These are phyloP conservation scores for Caloboletus inedulis DNA, from an alignment of 1,284 basidiomycete species.

Conservation along the genomic window DNA sequence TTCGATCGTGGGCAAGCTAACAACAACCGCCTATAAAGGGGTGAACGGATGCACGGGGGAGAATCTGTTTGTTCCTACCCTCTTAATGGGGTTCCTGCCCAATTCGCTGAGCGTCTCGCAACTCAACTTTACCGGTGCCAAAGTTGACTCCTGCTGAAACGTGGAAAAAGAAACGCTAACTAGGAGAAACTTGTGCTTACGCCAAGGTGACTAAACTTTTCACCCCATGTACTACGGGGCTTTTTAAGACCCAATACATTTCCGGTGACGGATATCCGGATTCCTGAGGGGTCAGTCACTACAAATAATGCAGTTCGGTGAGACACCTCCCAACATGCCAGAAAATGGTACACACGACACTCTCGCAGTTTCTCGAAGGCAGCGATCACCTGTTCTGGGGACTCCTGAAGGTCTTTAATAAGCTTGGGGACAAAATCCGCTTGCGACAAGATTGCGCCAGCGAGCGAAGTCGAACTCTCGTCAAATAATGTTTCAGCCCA, in stretches of 20 bases:
- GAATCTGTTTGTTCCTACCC: conserved; percentile 42
- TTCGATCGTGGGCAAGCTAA: conserved; percentile 92
- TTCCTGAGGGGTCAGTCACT: conserved; percentile 79
- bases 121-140: conserved; percentile 69
- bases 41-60: conserved; percentile 1
- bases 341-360: conserved; percentile 49
- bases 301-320: conserved; percentile 6
- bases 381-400: conserved; percentile 68
- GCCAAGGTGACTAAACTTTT: conserved; percentile 65
- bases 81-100: conserved; percentile 71
- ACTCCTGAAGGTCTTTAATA: conserved; percentile 69
- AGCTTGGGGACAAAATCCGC: conserved; percentile 80
- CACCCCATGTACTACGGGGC: conserved; percentile 71
- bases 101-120: conserved; percentile 71
- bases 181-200: conserved; percentile 26
- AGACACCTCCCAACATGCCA: background rate
- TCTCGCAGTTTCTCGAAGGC: conserved; percentile 74
- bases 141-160: conserved; percentile 45
- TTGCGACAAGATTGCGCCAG: conserved; percentile 71
- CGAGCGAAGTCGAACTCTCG: conserved; percentile 71
- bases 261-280: conserved; percentile 87
- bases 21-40: conserved; percentile 66
- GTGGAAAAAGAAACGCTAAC: background rate
- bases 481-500: conserved; percentile 69
- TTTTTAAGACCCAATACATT: conserved; percentile 72